Evolutionary conservation across 805 yeast genomes (phyloP), one percentile per base, ranked within the genome.

Genomic region (Metschnikowia kofuensis): DNA sequence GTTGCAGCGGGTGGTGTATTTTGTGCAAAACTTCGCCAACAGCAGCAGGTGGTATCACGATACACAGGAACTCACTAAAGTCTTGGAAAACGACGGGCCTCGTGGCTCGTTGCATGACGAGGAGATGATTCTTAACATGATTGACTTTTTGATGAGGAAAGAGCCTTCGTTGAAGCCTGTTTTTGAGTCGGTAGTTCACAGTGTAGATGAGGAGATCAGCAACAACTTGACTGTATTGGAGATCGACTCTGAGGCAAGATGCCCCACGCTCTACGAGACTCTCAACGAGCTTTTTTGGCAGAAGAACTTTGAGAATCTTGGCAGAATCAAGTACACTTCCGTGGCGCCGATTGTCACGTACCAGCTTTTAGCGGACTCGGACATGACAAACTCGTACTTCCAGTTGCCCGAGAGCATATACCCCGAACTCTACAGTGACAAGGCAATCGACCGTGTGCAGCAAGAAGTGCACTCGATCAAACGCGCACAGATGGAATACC

Each of bases 211-310:
- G 37, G 65, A 59, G 2, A 56, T 59, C 14, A 48, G 41, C 37
- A 62, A 59, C 44, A 63, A 58, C 9, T 44, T 71, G 16, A 53
- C 57, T 8, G 60, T 66, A 5, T 55, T 73, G 34, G 69, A 69
- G 27, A 60, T 73, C 14, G 76, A 73, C 30, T 31, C 49, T 10
- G 75, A 70, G 11, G 42, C 55, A 7, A 53, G 71, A 32, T 46
- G 54, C 13, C 14, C 53, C 2, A 59, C 59, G 21, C 55, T 73
- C n/a, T 65, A 67, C 42, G 66, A 62, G 34, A 52, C 72, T 1
- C 61, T 73, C 45, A 64, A 68, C 50, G 65, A 62, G 40, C 56
- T 72, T 49, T 69, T 73, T 46, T 72, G 77, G 76, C 64, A 59
- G 29, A 62, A 58, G 36, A 64, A 64, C 35, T 58, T 60, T 29